Conservation (phyloP, 129 eudicot species). For the Cynara cardunculus region DNA sequence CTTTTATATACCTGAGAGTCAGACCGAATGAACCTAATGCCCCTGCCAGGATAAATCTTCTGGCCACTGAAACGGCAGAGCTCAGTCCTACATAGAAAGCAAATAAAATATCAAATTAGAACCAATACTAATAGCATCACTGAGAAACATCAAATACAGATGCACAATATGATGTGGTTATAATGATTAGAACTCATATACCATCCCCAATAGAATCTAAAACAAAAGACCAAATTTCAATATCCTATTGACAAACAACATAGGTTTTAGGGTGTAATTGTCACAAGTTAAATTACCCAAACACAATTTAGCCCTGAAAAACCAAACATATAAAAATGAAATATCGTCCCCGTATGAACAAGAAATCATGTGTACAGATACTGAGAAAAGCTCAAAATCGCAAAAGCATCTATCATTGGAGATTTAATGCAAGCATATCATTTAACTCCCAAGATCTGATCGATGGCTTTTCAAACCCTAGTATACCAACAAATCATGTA, state of each 20-base stretch:
- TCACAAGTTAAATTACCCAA: not conserved
- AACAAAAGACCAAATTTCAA: not conserved
- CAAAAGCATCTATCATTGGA: not conserved
- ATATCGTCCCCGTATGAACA: not conserved
- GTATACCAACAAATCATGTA: not conserved
- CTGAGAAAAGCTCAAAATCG: not conserved
- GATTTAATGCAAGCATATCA: not conserved
- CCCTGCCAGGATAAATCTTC: slow-evolving; percentile 31
- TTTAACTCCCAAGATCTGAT: not conserved
- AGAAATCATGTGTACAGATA: not conserved
- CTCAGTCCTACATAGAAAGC: slow-evolving; percentile 18
- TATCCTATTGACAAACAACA: not conserved
- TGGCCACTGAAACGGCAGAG: slow-evolving; percentile 33
- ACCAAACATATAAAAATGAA: not conserved
- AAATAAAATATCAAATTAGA: not conserved
- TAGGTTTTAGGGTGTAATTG: not conserved
- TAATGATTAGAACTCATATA: not conserved
- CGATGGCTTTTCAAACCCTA: slow-evolving; percentile 6
- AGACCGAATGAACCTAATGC: slow-evolving; percentile 34
- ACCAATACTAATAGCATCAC: not conserved
- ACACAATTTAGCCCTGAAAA: not conserved
- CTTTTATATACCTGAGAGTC: slow-evolving; percentile 26
- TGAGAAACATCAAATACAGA: not conserved
- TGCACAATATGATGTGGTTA: not conserved
- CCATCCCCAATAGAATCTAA: not conserved